Evolutionary conservation across 352 stramenopile genomes (phyloP).

Genomic region (Phytophthora agathidicida): DNA sequence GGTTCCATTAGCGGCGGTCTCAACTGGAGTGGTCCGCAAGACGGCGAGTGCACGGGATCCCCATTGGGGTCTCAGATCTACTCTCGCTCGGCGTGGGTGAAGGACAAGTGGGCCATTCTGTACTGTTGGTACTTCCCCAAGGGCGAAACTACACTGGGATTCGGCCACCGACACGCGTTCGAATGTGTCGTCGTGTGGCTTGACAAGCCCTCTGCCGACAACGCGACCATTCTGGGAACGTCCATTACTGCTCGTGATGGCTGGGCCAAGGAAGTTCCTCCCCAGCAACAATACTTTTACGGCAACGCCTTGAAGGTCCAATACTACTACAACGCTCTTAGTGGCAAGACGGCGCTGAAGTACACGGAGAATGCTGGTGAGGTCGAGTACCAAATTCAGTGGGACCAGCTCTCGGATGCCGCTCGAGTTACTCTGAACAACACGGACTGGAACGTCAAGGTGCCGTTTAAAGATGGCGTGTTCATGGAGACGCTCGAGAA

Average conservation of each 20-base stretch:
- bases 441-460: constrained; percentile 33
- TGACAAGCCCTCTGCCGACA: constrained; percentile 19
- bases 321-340: constrained; percentile 32
- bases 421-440: constrained; percentile 27
- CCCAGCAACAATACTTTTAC: constrained; percentile 15
- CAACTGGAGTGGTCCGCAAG: constrained; percentile 30
- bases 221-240: constrained; percentile 21
- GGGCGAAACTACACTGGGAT: constrained; percentile 16
- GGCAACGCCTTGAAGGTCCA: constrained; percentile 30
- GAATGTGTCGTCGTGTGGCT: constrained; percentile 51
- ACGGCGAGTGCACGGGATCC: constrained; percentile 13
- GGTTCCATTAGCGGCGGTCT: constrained; percentile 38
- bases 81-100: constrained; percentile 15
- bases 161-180: constrained; percentile 43
- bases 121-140: constrained; percentile 48
- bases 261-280: constrained; percentile 26
- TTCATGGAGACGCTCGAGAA: constrained; percentile 29
- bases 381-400: constrained; percentile 20
- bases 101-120: constrained; percentile 25
- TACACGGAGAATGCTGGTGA: constrained; percentile 26
- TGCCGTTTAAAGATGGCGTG: constrained; percentile 39
- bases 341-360: constrained; percentile 19
- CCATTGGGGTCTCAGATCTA: constrained; percentile 30
- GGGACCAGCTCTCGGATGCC: constrained; percentile 26
- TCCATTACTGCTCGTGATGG: constrained; percentile 26